Percentiles rank a stretch among this genome's conserved stretches.
phyloP scores from a whole-genome alignment of 1,139 yeast genomes.

The Yamadazyma conglobata region DNA sequence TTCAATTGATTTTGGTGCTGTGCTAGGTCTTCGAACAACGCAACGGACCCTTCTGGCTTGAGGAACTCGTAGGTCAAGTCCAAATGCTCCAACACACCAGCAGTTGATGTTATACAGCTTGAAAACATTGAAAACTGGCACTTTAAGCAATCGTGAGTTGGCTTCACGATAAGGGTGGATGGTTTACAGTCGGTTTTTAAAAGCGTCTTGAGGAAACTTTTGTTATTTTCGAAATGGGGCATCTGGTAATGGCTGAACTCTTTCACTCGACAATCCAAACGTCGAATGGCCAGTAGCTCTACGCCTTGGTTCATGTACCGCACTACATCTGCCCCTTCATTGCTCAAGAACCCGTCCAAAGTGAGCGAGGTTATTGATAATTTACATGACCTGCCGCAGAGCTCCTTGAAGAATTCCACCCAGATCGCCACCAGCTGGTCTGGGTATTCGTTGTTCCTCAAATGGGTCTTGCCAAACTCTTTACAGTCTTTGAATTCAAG shows the following conservation, averaged over 20 bases:
- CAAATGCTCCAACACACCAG: constrained; percentile 2
- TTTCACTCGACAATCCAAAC: constrained; percentile 7
- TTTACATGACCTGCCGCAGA: constrained; percentile 2
- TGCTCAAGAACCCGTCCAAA: constrained; percentile 13
- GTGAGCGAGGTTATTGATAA: constrained; percentile 1
- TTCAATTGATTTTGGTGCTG: constrained; percentile 7
- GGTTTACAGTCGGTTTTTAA: no score
- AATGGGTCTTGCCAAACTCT: constrained; percentile 7
- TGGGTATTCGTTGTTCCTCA: constrained; percentile 4
- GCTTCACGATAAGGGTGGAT: no score
- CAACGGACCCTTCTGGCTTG: constrained; percentile 7
- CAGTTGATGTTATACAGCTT: no score
- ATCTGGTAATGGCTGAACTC: constrained; percentile 16
- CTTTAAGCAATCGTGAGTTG: constrained; percentile 14
- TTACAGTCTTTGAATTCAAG: constrained; percentile 10
- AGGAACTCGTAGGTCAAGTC: constrained; percentile 12
- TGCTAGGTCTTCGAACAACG: constrained; percentile 5
- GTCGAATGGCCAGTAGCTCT: constrained; percentile 5
- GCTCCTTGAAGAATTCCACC: constrained; percentile 10
- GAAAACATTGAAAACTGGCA: no score
- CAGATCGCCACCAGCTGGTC: constrained; percentile 8
- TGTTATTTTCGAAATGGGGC: no score
- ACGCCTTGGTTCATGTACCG: constrained; percentile 5
- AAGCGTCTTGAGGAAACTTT: no score
- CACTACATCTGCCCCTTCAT: constrained; percentile 5